phyloP scores from a whole-genome alignment of 2,329 filamentous ascomycete genomes.

The Chaetomiaceae sp. region DNA sequence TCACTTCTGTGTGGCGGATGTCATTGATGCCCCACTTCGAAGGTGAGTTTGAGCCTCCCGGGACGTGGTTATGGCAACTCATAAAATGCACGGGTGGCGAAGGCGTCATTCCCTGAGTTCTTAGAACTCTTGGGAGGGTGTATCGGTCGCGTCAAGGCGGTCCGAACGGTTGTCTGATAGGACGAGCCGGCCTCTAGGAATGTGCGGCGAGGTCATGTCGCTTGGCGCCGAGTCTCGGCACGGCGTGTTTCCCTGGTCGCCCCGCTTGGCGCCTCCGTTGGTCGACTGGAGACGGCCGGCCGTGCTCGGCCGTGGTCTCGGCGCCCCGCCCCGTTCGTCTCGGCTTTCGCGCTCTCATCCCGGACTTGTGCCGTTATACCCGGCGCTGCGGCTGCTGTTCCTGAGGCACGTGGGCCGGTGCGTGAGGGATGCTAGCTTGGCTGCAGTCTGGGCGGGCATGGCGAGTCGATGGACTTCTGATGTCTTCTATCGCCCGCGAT shows the following conservation, averaged over 20 bases:
- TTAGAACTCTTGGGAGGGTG: neutral
- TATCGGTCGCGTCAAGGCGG: slow-evolving; percentile 1
- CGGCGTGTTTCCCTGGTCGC: slow-evolving; percentile 3
- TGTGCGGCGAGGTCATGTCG: slow-evolving; percentile 19
- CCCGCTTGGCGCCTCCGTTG: slow-evolving; percentile 14
- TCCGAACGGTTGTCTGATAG: slow-evolving; percentile 19
- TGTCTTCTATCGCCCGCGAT: neutral
- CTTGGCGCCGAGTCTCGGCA: slow-evolving; percentile 26
- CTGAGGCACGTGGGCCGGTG: slow-evolving; percentile 3
- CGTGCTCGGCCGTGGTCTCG: slow-evolving; percentile 4
- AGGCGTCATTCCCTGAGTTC: slow-evolving; percentile 18
- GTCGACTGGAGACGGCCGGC: neutral
- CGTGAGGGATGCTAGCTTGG: neutral
- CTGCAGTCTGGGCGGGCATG: neutral
- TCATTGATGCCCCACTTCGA: slow-evolving; percentile 16
- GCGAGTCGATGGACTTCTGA: neutral
- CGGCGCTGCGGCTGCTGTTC: neutral
- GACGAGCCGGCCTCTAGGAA: slow-evolving; percentile 9
- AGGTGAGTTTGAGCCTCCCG: slow-evolving; percentile 2
- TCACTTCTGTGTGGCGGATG: slow-evolving; percentile 11
- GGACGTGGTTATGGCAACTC: slow-evolving; percentile 1
- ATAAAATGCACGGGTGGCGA: slow-evolving; percentile 22
- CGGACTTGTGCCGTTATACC: neutral
- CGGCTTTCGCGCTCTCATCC: neutral
- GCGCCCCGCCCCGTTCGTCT: neutral